phyloP scores from a whole-genome alignment of 305 asterid genomes.

The Solanum hybrid region DNA sequence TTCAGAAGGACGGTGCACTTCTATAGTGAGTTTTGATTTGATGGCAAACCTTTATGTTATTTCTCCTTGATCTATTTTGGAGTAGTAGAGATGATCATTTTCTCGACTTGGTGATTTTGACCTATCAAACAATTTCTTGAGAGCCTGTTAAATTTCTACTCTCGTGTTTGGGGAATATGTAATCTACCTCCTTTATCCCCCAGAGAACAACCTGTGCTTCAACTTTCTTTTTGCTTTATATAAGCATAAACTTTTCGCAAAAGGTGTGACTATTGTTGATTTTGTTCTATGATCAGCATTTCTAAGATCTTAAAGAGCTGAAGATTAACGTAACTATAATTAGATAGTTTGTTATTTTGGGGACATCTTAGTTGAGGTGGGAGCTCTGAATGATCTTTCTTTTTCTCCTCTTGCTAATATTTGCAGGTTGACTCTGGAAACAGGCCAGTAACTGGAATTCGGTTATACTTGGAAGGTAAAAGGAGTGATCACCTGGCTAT shows the following conservation, averaged over 20 bases:
- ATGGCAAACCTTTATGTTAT: not conserved
- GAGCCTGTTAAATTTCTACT: not conserved
- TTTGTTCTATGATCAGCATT: not conserved
- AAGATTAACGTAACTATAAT: not conserved
- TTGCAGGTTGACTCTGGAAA: constrained; percentile 69
- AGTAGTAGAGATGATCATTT: not conserved
- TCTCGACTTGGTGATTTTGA: not conserved
- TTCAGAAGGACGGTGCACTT: not conserved
- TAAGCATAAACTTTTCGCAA: not conserved
- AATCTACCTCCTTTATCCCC: not conserved
- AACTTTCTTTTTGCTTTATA: not conserved
- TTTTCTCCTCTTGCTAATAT: not conserved
- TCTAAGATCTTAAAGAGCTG: not conserved
- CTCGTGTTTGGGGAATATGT: not conserved
- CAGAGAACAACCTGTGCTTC: not conserved
- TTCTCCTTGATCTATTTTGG: not conserved
- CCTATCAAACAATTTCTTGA: not conserved
- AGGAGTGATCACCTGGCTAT: constrained; percentile 77
- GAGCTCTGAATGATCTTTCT: not conserved
- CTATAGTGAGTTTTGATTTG: not conserved
- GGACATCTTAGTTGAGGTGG: not conserved
- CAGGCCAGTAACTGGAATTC: constrained; percentile 80
- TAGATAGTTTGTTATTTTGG: not conserved
- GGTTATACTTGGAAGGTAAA: constrained; percentile 83
- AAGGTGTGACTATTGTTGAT: not conserved